Percentiles rank a stretch among this genome's conserved stretches.
These are phyloP conservation scores for Brassica incana DNA, from an alignment of 345 rosid genomes.

Conservation along the genomic window DNA sequence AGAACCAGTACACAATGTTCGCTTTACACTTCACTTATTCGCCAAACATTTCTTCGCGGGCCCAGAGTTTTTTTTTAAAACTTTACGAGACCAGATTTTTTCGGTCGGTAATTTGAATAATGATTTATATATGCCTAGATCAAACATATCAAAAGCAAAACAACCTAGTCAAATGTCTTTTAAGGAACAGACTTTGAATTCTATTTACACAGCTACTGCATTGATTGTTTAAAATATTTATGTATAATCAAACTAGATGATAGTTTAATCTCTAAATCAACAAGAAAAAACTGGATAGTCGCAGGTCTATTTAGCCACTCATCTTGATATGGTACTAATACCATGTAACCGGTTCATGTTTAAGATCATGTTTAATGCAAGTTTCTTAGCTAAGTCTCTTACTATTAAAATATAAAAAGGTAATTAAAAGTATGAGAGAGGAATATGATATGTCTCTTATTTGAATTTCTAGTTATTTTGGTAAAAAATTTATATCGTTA, in stretches of 20 bases:
- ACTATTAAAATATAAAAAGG: no score
- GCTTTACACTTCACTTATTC: slow-evolving; percentile 18
- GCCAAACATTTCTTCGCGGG: slow-evolving; percentile 33
- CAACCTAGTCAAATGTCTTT: background rate
- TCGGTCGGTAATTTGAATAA: background rate
- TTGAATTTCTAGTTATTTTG: no score
- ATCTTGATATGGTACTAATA: background rate
- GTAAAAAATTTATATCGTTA: no score
- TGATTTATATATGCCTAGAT: slow-evolving; percentile 10
- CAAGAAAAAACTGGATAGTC: background rate
- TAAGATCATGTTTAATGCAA: no score
- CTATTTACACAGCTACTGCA: background rate
- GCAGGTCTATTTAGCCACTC: background rate
- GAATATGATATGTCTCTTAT: no score
- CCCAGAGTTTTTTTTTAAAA: background rate
- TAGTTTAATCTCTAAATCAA: background rate
- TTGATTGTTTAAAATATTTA: background rate
- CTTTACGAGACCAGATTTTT: slow-evolving; percentile 26
- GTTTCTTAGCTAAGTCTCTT: no score
- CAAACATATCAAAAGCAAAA: slow-evolving; percentile 12
- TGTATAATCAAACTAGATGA: background rate
- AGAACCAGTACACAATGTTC: slow-evolving; percentile 23
- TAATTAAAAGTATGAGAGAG: no score
- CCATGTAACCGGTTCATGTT: background rate
- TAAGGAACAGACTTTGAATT: background rate